A percentile compares a stretch with the other conserved stretches of the same genome.
phyloP scores from a whole-genome alignment of 2,329 filamentous ascomycete genomes.

The Colletotrichum costaricense region DNA sequence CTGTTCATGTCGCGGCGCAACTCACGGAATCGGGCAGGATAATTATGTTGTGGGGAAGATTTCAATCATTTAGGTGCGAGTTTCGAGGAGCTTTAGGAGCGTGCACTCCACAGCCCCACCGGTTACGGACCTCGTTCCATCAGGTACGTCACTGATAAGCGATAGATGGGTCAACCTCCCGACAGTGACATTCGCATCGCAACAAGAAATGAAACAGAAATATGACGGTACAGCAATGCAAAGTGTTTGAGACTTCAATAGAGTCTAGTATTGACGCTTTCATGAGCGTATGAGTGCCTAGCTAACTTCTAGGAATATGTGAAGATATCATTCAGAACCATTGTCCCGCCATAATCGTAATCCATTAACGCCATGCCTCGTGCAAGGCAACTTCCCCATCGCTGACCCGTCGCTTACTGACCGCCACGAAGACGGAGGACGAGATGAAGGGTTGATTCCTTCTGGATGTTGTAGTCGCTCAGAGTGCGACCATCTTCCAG shows the following conservation, averaged over 20 bases:
- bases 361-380: conserved; percentile 22
- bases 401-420: conserved; percentile 32
- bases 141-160: conserved; percentile 30
- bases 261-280: conserved; percentile 35
- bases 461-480: conserved; percentile 91
- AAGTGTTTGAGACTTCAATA: conserved; percentile 10
- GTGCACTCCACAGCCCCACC: conserved; percentile 2
- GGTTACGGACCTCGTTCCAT: conserved; percentile 4
- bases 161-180: background rate
- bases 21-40: background rate
- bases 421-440: conserved; percentile 90
- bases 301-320: conserved; percentile 26
- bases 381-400: background rate
- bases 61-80: background rate
- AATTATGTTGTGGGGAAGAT: background rate
- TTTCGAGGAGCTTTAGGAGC: background rate
- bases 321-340: conserved; percentile 34
- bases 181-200: background rate
- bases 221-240: background rate
- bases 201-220: no score
- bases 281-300: conserved; percentile 15
- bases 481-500: conserved; percentile 93
- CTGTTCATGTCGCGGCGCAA: conserved; percentile 23
- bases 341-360: conserved; percentile 41
- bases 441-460: conserved; percentile 79